phyloP scores from a whole-genome alignment of 208 protist species.

The Trypanosoma platydactyli region DNA sequence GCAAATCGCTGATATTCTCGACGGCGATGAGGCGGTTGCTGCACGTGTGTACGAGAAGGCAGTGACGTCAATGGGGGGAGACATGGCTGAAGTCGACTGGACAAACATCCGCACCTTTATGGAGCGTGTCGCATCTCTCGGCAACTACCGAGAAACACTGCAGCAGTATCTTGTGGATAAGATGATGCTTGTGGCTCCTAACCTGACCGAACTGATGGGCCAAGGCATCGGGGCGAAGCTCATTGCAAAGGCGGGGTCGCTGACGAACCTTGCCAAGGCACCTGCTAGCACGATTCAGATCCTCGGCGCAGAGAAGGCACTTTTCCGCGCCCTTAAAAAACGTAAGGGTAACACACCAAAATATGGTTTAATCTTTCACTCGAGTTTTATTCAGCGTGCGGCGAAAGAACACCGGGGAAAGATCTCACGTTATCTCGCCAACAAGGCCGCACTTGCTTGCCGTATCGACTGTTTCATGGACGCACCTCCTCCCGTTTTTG shows the following conservation, averaged over 20 bases:
- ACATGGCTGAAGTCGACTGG: slow-evolving; percentile 97
- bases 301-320: slow-evolving; percentile 99
- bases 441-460: slow-evolving; percentile 98
- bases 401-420: slow-evolving; percentile 98
- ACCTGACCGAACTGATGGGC: slow-evolving; percentile 98
- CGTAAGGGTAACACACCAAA: slow-evolving; percentile 98
- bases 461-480: slow-evolving; percentile 98
- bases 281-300: slow-evolving; percentile 99
- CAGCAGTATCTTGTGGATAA: slow-evolving; percentile 96
- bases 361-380: slow-evolving; percentile 99
- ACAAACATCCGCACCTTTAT: slow-evolving; percentile 95
- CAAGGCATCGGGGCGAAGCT: slow-evolving; percentile 98
- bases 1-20: slow-evolving; percentile 82
- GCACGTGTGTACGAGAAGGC: slow-evolving; percentile 92
- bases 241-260: slow-evolving; percentile 97
- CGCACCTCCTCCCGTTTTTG: slow-evolving; percentile 90
- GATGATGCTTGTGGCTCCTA: slow-evolving; percentile 97
- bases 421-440: slow-evolving; percentile 98
- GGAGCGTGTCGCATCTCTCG: slow-evolving; percentile 92
- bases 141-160: slow-evolving; percentile 91
- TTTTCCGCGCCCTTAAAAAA: slow-evolving; percentile 99
- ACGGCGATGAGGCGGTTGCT: slow-evolving; percentile 77
- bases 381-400: slow-evolving; percentile 96
- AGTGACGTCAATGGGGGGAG: slow-evolving; percentile 96
- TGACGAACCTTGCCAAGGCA: slow-evolving; percentile 99